phyloP scores from a whole-genome alignment of 2,329 filamentous ascomycete genomes.

The Daldinia sp. region DNA sequence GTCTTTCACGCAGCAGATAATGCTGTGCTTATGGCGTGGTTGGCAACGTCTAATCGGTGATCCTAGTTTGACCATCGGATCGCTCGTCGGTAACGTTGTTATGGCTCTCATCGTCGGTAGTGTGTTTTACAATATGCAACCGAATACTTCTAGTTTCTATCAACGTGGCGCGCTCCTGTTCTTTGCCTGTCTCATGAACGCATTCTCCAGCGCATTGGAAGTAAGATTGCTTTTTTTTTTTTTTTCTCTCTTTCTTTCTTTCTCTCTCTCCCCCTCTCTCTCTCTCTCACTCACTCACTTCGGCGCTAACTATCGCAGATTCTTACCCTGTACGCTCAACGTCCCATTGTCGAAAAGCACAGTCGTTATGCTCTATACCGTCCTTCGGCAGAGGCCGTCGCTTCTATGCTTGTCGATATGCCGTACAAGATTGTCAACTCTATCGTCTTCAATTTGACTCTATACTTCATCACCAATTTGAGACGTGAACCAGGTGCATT shows the following conservation, averaged over 20 bases:
- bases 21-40: conserved; percentile 83
- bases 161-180: conserved; percentile 83
- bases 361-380: conserved; percentile 88
- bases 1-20: conserved; percentile 79
- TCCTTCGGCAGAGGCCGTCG: conserved; percentile 86
- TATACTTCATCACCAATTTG: conserved; percentile 91
- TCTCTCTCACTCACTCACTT: too few relatives aligned
- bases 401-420: conserved; percentile 87
- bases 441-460: conserved; percentile 79
- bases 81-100: conserved; percentile 77
- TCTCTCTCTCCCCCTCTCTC: too few relatives aligned
- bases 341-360: conserved; percentile 93
- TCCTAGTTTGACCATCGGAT: conserved; percentile 76
- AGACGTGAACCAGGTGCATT: conserved; percentile 79
- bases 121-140: conserved; percentile 81
- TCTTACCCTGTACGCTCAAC: conserved; percentile 86
- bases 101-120: conserved; percentile 83
- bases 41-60: conserved; percentile 83
- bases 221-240: conserved; percentile 53
- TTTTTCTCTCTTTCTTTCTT: too few relatives aligned
- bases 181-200: conserved; percentile 89
- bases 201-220: conserved; percentile 83
- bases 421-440: conserved; percentile 84
- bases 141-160: conserved; percentile 79
- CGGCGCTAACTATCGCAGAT: conserved; percentile 63